Percentiles rank a stretch among this genome's conserved stretches.
Conservation (phyloP, 1,139 yeast genomes). For the Lodderomyces theae region DNA sequence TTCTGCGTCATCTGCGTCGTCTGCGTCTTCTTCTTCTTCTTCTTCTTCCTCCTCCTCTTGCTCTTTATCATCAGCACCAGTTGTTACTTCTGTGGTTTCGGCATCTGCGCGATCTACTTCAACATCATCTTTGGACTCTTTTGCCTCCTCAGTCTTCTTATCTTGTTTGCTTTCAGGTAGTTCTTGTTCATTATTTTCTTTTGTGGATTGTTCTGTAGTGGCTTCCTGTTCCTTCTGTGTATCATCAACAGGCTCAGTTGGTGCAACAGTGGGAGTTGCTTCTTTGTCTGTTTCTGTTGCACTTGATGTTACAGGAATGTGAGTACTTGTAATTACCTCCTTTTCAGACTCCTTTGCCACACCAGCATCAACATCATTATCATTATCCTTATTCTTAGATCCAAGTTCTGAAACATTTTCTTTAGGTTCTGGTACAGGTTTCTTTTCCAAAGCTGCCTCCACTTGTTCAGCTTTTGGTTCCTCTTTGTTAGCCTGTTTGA, state of each 20-base stretch:
- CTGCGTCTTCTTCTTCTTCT: conserved; percentile 1
- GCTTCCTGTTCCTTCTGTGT: conserved; percentile 2
- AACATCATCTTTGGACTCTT: conserved; percentile 7
- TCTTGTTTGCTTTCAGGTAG: conserved; percentile 4
- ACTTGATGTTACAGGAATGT: not conserved
- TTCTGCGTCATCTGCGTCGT: not conserved
- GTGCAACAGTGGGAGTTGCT: not conserved
- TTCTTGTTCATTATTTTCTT: not conserved
- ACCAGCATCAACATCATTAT: not conserved
- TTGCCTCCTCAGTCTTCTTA: conserved; percentile 7
- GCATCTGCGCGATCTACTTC: conserved; percentile 8
- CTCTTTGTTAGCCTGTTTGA: conserved; percentile 7
- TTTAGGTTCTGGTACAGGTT: not conserved
- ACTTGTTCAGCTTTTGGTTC: conserved; percentile 1
- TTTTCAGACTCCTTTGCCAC: conserved; percentile 7
- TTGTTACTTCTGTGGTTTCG: conserved; percentile 6
- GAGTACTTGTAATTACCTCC: not conserved
- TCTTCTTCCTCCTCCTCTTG: not conserved
- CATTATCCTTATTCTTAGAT: not conserved
- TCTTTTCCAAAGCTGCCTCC: not conserved
- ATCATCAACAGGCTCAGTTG: not conserved
- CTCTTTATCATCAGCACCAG: conserved; percentile 4
- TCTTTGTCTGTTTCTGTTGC: not conserved
- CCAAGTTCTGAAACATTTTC: not conserved
- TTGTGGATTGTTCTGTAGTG: not conserved